These are phyloP conservation scores for Phialophora expanda DNA, from an alignment of 2,329 filamentous ascomycete genomes.

Conservation along the genomic window DNA sequence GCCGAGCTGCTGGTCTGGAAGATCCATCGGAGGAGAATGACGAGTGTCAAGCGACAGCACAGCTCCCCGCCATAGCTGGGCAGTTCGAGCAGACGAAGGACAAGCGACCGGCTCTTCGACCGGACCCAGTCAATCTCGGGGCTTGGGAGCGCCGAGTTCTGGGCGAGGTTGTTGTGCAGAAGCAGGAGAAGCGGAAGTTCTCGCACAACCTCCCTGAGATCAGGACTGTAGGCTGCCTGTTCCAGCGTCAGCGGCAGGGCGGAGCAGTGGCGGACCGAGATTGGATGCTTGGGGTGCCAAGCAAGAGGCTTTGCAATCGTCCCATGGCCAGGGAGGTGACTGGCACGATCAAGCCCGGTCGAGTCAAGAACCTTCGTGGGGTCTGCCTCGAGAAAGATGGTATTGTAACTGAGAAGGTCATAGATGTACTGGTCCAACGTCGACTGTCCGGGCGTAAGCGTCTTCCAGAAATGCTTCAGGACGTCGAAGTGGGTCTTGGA, in stretches of 20 bases:
- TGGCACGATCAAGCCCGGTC: not conserved
- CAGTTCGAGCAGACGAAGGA: constrained; percentile 13
- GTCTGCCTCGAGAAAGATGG: constrained; percentile 16
- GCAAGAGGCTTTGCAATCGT: not conserved
- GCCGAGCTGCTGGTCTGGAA: not conserved
- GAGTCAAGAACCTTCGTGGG: not conserved
- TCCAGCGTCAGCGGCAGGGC: constrained; percentile 13
- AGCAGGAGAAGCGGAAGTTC: constrained; percentile 10
- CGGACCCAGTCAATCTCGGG: constrained; percentile 13
- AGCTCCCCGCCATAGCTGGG: constrained; percentile 29
- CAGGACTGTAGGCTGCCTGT: constrained; percentile 12
- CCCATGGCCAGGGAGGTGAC: not conserved
- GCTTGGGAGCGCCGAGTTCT: not conserved
- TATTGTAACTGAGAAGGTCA: constrained; percentile 23
- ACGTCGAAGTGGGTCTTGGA: constrained; percentile 31
- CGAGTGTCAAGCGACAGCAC: constrained; percentile 22
- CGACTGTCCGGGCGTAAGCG: constrained; percentile 15
- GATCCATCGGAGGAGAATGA: constrained; percentile 18
- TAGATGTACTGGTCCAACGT: constrained; percentile 23
- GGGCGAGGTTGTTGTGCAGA: constrained; percentile 2
- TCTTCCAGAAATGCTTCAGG: constrained; percentile 28
- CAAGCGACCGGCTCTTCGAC: constrained; percentile 15
- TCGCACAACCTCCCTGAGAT: constrained; percentile 14
- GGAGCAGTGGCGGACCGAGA: constrained; percentile 14
- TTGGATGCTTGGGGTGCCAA: not conserved